phyloP scores from a whole-genome alignment of 2,329 filamentous ascomycete genomes.

The Calonectria hongkongensis region DNA sequence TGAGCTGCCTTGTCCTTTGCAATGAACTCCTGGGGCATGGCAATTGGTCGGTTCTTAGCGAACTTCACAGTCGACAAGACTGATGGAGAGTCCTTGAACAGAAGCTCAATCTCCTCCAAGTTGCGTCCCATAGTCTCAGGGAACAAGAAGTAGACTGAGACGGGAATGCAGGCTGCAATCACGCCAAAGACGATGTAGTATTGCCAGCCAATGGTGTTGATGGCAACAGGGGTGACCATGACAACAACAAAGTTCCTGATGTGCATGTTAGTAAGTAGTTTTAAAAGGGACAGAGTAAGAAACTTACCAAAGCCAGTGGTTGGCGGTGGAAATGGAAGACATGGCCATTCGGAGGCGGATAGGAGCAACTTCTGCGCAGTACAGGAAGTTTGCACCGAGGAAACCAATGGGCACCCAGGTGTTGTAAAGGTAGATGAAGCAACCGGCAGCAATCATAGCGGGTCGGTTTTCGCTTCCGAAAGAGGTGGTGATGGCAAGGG shows the following conservation, averaged over 20 bases:
- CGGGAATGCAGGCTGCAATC: conserved; percentile 65
- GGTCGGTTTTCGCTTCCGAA: conserved; percentile 39
- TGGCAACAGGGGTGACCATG: conserved; percentile 78
- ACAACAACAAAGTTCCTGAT: conserved; percentile 67
- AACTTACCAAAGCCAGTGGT: conserved; percentile 52
- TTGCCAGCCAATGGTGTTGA: conserved; percentile 73
- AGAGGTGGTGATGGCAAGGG: conserved; percentile 47
- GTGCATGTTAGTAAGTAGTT: conserved; percentile 3
- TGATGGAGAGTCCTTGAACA: conserved; percentile 64
- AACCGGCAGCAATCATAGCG: conserved; percentile 46
- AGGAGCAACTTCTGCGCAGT: conserved; percentile 71
- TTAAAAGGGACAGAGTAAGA: too few relatives aligned
- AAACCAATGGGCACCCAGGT: conserved; percentile 79
- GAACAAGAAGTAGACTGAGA: conserved; percentile 60
- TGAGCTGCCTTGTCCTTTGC: conserved; percentile 54
- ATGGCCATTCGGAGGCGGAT: conserved; percentile 65
- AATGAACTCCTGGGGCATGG: conserved; percentile 56
- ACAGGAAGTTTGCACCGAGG: conserved; percentile 77
- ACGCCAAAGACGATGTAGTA: conserved; percentile 65
- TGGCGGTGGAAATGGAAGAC: conserved; percentile 70
- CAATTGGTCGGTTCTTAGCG: conserved; percentile 59
- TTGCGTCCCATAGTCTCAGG: conserved; percentile 70
- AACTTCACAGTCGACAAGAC: conserved; percentile 61
- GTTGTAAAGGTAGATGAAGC: conserved; percentile 80
- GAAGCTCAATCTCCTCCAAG: conserved; percentile 66